Base-by-base conservation (phyloP, 2,329 filamentous ascomycete species). In the Incumbomyces lentus region DNA sequence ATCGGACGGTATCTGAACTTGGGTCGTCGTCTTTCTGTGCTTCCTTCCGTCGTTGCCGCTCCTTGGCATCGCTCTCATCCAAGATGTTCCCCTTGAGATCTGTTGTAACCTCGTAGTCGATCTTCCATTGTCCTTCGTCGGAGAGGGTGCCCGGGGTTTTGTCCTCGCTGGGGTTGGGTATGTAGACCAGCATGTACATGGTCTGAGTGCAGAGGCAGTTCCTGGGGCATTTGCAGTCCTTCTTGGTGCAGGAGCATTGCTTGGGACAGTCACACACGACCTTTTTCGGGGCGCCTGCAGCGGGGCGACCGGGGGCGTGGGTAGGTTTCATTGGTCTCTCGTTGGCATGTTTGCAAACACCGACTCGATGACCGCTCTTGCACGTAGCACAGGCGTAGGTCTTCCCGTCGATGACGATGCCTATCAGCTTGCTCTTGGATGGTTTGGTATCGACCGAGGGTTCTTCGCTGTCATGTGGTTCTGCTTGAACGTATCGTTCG, bases 321-420 rank as follows among this genome's bases (percentile, higher is more conserved):
- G 52, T 56, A 18, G 52, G 46, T 10, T 49, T 50, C n/a, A 57
- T 53, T 2, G 51, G 53, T 40, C 50, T 52, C 12, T 47, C 49
- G 16, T 47, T 52, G 5, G 51, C 53, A 52, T 58, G 54, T 40
- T 56, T 51, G 40, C 55, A 58, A 30, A 50, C 51, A 19, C 53
- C 44, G 11, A 56, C 54, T 44, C 55, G 51, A 44, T 58, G 55
- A 31, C 55, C 55, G 35, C 47, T 50, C 34, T 53, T 54, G 39
- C 55, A 58, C 4, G 54, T 52, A 19, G 54, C 51, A 40, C 55
- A 58, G 17, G 55, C 48, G 37, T 55, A 57, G 6, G 50, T 55
- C 38, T 56, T 55, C 17, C 53, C 54, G 37, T 55, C 51, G 43
- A 56, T 48, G 37, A 56, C n/a, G 50, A 32, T 50, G 40, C 34